A percentile compares a stretch with the other conserved stretches of the same genome.
Evolutionary conservation across 441 rosid genomes (phyloP).

Genomic region (Theobroma grandiflorum): DNA sequence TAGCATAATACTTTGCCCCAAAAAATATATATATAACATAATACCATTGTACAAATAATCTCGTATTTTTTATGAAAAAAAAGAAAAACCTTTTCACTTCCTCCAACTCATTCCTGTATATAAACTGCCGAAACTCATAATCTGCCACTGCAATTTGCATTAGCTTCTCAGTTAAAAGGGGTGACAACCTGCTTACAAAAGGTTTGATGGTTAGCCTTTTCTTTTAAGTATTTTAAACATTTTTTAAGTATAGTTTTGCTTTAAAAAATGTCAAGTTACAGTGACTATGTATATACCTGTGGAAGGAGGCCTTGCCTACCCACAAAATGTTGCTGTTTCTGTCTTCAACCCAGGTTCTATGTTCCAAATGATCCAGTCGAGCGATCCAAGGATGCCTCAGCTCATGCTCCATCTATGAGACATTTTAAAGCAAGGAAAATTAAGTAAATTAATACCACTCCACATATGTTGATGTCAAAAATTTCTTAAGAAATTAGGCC

Average conservation of each 20-base stretch:
- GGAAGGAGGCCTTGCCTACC: slow-evolving; percentile 52
- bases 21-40: no score
- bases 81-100: slow-evolving; percentile 48
- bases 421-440: neutral
- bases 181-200: slow-evolving; percentile 43
- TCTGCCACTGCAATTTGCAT: slow-evolving; percentile 48
- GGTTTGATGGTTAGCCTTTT: neutral
- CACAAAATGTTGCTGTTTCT: slow-evolving; percentile 43
- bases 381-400: slow-evolving; percentile 62
- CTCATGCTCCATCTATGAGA: slow-evolving; percentile 52
- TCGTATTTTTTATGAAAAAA: neutral
- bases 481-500: no score
- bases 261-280: neutral
- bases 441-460: neutral
- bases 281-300: slow-evolving; percentile 36
- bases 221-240: neutral
- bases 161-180: slow-evolving; percentile 35
- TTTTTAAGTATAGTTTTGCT: neutral
- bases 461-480: no score
- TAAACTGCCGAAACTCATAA: slow-evolving; percentile 50
- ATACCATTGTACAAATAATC: neutral
- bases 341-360: slow-evolving; percentile 69
- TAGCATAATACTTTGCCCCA: no score
- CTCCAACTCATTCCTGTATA: slow-evolving; percentile 57
- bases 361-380: slow-evolving; percentile 62